Evolutionary conservation across 257 asterid genomes (phyloP).

Genomic region (Cinchona pubescens): DNA sequence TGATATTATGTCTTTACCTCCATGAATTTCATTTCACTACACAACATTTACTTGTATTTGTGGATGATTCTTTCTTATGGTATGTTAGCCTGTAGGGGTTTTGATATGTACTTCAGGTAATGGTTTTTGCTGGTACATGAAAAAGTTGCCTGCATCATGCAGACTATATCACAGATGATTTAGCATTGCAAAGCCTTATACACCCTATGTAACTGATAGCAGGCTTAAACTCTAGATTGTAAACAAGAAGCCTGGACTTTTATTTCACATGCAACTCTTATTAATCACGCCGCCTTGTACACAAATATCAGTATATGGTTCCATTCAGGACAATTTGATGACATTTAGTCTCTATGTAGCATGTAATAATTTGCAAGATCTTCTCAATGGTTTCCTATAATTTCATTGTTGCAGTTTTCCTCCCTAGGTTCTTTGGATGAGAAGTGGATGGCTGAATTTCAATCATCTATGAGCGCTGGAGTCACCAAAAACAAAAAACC

Average conservation of each 20-base stretch:
- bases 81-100: neutral
- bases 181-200: neutral
- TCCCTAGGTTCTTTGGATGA: conserved; percentile 95
- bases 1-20: neutral
- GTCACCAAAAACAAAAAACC: conserved; percentile 66
- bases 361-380: neutral
- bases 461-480: conserved; percentile 85
- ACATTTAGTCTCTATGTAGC: neutral
- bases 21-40: neutral
- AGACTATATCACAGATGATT: neutral
- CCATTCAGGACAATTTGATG: neutral
- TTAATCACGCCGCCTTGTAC: no score
- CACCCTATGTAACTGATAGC: neutral
- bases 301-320: neutral
- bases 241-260: no score
- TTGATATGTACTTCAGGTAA: neutral
- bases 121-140: neutral
- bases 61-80: neutral
- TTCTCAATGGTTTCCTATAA: conserved; percentile 5
- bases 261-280: no score
- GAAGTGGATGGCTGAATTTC: conserved; percentile 93
- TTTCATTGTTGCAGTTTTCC: conserved; percentile 63
- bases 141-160: neutral
- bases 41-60: neutral
- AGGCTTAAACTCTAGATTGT: neutral